Evolutionary conservation across 441 rosid species (phyloP), one percentile per base, ranked within the genome.

Genomic region (Sinapis alba): DNA sequence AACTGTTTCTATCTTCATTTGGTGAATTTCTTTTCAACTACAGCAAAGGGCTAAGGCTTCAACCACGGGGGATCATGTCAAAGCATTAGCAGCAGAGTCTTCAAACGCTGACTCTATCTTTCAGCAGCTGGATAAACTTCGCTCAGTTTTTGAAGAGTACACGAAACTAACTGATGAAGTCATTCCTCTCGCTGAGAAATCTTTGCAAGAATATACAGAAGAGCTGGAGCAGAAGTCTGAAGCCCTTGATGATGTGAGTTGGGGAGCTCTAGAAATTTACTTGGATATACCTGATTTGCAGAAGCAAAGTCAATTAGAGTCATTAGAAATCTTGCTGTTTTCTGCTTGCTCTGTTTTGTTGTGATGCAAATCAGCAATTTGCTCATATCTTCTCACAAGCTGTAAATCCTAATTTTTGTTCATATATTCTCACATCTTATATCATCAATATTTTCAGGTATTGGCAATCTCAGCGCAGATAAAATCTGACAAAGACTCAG

Each of bases 11-110:
- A 38, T 9, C 53, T 58, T 66, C 47, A 57, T 68, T 69, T 66
- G 62, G 45, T 71, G 62, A 66, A 6, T 54, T 63, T 79, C 62
- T 77, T 79, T 62, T 80, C 59, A 81, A 78, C 38, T 79, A 57
- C 93, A 96, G 99, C 99, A 93, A 96, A 88, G 99, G 84, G 88
- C 84, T 63, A 91, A 86, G 86, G 96, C 97, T 75, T 86, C 96
- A 71, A 91, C 83, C 86, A 79, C 99, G 71, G 88, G 90, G 30
- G 97, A 85, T 82, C 99, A 84, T 82, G 74, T 89, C 84, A 93
- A 92, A 87, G 80, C 70, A 62, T 85, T 93, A 84, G 87, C 91
- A 47, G 61, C 78, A 66, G 93, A 90, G 68, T 89, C 93, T 71
- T 89, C 97, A 71, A 80, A 76, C 67, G 89, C 99, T 12, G 98